Base-by-base conservation (phyloP, 1,139 yeast genomes). In the Ogataea hybrid region DNA sequence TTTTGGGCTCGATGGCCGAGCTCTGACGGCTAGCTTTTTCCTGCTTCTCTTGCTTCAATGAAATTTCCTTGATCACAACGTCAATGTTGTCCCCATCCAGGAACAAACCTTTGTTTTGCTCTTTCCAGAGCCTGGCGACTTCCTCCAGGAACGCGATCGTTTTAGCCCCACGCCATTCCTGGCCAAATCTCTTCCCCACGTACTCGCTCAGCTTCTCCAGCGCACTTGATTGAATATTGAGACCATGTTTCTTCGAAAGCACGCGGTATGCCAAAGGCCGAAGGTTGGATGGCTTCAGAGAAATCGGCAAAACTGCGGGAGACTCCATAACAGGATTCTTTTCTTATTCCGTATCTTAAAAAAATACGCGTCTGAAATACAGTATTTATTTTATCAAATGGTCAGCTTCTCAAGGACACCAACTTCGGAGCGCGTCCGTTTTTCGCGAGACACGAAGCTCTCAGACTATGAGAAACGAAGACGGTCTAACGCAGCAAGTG, bases 221-320 rank as follows among this genome's bases (percentile, higher is more conserved):
- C 0, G 97, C 97, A 48, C 86, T 84, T 0, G 96, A 81, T 56
- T 92, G 89, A 49, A 92, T 77, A 59, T 90, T 90, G 20, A 92
- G 72, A 0, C 97, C 97, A 62, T 89, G 92, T 59, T 92, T 92
- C 64, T 89, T 92, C 3, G 97, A 87, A 15, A 92, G 64, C 2
- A 90, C 77, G 33, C 98, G 71, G 62, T 90, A 92, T 0, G 97
- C 97, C 37, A 90, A 68, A 0, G 98, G 98, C 36, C 98, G 73
- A 28, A 92, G 69, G 59, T 87, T 86, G 0, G 92, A 77, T 0
- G 96, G 88, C 44, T 80, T 85, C 4, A 90, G 75, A 47, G 75
- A 73, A 2, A 86, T 81, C 0, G 97, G 96, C 17, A 89, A 70
- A 7, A 70, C 74, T 3, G 66, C 60, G 4, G 68, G 67, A 17